A percentile compares a stretch with the other conserved stretches of the same genome.
Evolutionary conservation across 495 filamentous ascomycete species (phyloP).

Genomic region (Penicillium ucsense): DNA sequence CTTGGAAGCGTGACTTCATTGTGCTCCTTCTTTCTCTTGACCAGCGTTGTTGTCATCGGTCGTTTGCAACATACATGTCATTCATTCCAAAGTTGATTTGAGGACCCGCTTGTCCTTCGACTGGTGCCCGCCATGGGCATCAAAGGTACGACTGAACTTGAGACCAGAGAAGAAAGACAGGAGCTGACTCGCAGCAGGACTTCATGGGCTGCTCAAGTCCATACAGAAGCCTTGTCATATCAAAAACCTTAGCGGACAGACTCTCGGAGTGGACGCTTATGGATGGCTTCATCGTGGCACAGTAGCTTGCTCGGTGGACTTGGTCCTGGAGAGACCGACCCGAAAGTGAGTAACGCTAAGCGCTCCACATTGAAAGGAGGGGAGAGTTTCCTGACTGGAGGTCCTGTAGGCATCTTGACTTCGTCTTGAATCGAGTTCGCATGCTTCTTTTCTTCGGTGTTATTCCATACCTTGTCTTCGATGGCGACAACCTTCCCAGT

Average conservation of each 20-base stretch:
- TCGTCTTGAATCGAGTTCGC: slow-evolving; percentile 77
- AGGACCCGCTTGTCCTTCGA: slow-evolving; percentile 24
- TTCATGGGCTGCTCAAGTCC: slow-evolving; percentile 87
- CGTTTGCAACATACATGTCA: slow-evolving; percentile 9
- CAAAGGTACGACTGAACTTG: slow-evolving; percentile 40
- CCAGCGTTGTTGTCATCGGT: slow-evolving; percentile 2
- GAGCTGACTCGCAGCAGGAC: slow-evolving; percentile 42
- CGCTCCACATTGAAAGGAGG: no score
- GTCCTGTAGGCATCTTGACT: slow-evolving; percentile 69
- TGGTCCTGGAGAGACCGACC: slow-evolving; percentile 80
- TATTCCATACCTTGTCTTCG: slow-evolving; percentile 86
- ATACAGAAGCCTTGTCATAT: slow-evolving; percentile 84
- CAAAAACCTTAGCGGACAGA: slow-evolving; percentile 80
- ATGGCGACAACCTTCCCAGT: slow-evolving; percentile 90
- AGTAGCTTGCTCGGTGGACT: slow-evolving; percentile 80
- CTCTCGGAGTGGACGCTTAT: slow-evolving; percentile 89
- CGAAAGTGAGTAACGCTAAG: slow-evolving; percentile 51
- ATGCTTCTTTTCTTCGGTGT: slow-evolving; percentile 93
- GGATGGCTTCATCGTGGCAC: slow-evolving; percentile 97
- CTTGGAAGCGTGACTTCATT: no score
- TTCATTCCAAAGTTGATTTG: slow-evolving; percentile 14
- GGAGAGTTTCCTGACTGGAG: no score
- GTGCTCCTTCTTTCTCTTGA: background rate
- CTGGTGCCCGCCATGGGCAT: slow-evolving; percentile 53
- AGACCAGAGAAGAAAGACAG: background rate